A percentile compares a stretch with the other conserved stretches of the same genome.
These are phyloP conservation scores for Rhodotorula sp. DNA, from an alignment of 1,284 basidiomycete genomes.

Conservation along the genomic window DNA sequence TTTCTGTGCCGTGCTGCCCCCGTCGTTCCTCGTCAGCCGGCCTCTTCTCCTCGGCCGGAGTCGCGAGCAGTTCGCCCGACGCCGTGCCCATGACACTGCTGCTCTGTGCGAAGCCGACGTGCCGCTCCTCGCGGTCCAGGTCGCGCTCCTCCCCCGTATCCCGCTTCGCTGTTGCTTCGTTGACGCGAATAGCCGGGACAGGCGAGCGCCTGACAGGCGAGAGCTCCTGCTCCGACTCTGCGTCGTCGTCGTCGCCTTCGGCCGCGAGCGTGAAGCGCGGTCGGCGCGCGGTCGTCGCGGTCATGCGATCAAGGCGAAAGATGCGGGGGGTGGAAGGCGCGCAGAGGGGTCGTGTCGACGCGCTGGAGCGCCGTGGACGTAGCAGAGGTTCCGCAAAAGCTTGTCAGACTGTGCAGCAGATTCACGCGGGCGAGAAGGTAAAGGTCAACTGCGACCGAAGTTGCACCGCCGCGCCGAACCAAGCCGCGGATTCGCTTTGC, in stretches of 20 bases:
- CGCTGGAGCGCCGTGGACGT: no score
- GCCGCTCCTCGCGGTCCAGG: conserved; percentile 15
- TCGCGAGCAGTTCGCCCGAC: background rate
- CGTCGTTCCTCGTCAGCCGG: no score
- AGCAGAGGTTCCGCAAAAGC: no score
- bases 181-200: conserved; percentile 16
- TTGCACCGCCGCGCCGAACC: no score
- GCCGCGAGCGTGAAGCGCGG: conserved; percentile 18
- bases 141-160: background rate
- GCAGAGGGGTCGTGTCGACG: background rate
- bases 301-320: background rate
- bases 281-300: background rate
- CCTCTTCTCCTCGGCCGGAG: background rate
- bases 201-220: no score
- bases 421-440: no score
- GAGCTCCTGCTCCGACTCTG: background rate
- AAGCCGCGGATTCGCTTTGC: no score
- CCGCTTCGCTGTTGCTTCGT: background rate
- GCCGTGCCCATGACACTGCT: no score
- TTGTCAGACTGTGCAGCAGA: no score
- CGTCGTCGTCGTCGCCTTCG: conserved; percentile 8
- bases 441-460: no score
- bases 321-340: background rate
- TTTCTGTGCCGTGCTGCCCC: no score
- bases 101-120: conserved; percentile 17